Conservation (phyloP, 371 early-diverging fungal genomes). For the Rhizomucor miehei region DNA sequence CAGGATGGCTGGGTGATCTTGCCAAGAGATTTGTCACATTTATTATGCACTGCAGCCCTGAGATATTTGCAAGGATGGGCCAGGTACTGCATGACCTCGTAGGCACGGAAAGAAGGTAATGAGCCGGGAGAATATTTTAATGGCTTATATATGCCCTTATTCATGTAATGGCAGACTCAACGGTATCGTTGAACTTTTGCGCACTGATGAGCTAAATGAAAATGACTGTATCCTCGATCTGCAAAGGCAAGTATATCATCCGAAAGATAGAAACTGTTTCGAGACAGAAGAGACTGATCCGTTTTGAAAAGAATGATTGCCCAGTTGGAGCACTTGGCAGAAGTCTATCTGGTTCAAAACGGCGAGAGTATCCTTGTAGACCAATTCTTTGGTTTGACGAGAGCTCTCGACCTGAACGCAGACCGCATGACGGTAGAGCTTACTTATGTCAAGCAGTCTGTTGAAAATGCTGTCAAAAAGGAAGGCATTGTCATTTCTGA, state of each 20-base stretch:
- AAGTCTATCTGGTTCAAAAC: constrained; percentile 47
- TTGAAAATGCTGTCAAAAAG: constrained; percentile 31
- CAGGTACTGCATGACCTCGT: constrained; percentile 68
- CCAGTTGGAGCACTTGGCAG: constrained; percentile 67
- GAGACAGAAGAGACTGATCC: not conserved
- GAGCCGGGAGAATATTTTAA: no score
- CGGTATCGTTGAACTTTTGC: constrained; percentile 66
- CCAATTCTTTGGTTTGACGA: constrained; percentile 54
- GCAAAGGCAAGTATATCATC: constrained; percentile 30
- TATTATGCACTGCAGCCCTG: constrained; percentile 65
- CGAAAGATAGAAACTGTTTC: not conserved
- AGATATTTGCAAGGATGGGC: constrained; percentile 67
- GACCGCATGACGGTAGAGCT: constrained; percentile 67
- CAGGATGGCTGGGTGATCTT: constrained; percentile 68
- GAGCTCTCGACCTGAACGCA: constrained; percentile 60
- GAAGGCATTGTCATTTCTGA: constrained; percentile 37
- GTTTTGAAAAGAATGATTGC: constrained; percentile 49
- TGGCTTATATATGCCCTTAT: not conserved
- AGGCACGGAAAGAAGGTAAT: constrained; percentile 63
- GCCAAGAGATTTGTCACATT: constrained; percentile 66
- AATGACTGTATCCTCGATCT: constrained; percentile 58
- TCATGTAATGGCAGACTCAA: constrained; percentile 36
- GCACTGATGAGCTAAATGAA: constrained; percentile 71
- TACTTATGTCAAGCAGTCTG: constrained; percentile 41
- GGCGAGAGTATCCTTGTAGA: constrained; percentile 39